A percentile compares a stretch with the other conserved stretches of the same genome.
Evolutionary conservation across 2,329 filamentous ascomycete genomes (phyloP).

Genomic region (Alternaria metachromatica): DNA sequence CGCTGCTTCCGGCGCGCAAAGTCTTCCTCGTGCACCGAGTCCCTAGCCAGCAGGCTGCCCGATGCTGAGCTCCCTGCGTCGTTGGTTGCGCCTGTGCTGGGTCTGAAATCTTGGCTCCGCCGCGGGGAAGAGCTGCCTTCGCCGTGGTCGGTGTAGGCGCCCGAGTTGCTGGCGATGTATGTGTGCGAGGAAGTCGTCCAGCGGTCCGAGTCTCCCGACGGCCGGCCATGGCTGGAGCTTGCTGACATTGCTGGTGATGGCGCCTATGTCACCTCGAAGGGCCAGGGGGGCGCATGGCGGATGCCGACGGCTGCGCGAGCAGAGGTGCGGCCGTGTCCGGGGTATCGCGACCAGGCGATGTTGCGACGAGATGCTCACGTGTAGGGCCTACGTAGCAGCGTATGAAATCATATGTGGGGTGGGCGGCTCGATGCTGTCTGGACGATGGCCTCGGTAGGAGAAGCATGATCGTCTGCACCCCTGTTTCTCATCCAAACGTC

Average conservation of each 20-base stretch:
- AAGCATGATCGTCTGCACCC: slow-evolving; percentile 7
- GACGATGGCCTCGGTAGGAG: background rate
- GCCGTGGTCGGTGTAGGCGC: slow-evolving; percentile 31
- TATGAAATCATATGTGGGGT: slow-evolving; percentile 14
- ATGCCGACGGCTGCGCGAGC: slow-evolving; percentile 21
- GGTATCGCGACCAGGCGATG: slow-evolving; percentile 5
- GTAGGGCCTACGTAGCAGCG: background rate
- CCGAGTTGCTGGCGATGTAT: slow-evolving; percentile 37
- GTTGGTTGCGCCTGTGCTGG: slow-evolving; percentile 14
- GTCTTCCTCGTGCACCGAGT: slow-evolving; percentile 39
- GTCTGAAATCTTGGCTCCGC: slow-evolving; percentile 23
- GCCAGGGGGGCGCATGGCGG: slow-evolving; percentile 37
- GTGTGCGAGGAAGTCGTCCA: slow-evolving; percentile 44
- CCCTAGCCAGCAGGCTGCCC: slow-evolving; percentile 24
- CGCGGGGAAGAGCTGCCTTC: slow-evolving; percentile 38
- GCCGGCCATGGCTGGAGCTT: slow-evolving; percentile 43
- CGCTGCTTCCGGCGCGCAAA: slow-evolving; percentile 41
- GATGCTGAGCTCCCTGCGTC: slow-evolving; percentile 14
- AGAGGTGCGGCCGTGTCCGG: slow-evolving; percentile 1
- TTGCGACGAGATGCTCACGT: background rate
- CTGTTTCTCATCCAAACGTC: slow-evolving; percentile 1
- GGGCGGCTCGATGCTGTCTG: background rate
- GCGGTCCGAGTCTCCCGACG: slow-evolving; percentile 42
- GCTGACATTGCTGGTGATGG: slow-evolving; percentile 36
- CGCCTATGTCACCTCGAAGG: slow-evolving; percentile 31